phyloP scores from a whole-genome alignment of 148 eudicot genomes.

The Dysphania ambrosioides region DNA sequence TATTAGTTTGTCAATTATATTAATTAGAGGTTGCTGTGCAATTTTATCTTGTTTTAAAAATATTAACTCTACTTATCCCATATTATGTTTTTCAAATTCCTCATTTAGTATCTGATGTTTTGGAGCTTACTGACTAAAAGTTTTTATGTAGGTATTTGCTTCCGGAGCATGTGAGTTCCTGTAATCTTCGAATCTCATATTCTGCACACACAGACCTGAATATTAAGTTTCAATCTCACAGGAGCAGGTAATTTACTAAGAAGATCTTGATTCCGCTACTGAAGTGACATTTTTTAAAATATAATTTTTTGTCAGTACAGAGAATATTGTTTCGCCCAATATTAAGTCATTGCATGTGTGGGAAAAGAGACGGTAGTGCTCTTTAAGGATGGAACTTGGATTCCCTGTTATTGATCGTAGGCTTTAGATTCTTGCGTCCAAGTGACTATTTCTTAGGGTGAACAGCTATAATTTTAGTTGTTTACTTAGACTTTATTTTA shows the following conservation, averaged over 20 bases:
- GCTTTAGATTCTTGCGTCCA: too few species aligned
- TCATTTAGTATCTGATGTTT: neutral
- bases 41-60: too few species aligned
- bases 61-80: neutral
- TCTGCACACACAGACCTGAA: conserved; percentile 83
- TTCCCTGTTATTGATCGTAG: too few species aligned
- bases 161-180: conserved; percentile 59
- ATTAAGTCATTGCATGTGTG: too few species aligned
- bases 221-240: conserved; percentile 77
- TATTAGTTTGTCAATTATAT: neutral
- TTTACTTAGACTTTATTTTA: too few species aligned
- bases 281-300: neutral
- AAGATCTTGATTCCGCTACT: neutral
- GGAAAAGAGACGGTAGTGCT: too few species aligned
- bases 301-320: too few species aligned
- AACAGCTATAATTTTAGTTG: too few species aligned
- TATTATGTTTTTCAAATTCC: neutral
- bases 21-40: neutral
- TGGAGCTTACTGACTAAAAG: conserved; percentile 1
- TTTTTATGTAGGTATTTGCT: conserved; percentile 61
- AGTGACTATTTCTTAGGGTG: too few species aligned
- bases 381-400: too few species aligned
- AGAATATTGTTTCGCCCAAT: too few species aligned
- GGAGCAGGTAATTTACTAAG: conserved; percentile 59
- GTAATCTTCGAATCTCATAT: conserved; percentile 62